Evolutionary conservation across 2,329 filamentous ascomycete genomes (phyloP), one percentile per base, ranked within the genome.

Genomic region (Aureobasidium subglaciale): DNA sequence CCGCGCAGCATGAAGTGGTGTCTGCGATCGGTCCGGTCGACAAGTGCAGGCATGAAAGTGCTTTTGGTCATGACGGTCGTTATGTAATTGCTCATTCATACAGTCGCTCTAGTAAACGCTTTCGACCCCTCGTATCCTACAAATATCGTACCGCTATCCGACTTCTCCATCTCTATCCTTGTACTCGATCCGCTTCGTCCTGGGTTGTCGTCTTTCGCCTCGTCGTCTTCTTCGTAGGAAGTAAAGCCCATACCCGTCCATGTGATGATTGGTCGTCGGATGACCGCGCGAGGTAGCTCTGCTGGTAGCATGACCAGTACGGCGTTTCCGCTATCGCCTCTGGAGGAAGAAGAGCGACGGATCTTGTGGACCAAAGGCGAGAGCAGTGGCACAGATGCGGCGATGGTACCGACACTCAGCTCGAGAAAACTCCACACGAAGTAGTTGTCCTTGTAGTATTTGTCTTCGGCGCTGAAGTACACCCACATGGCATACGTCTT

Each of bases 201-300:
- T 4, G 18, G 43, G 1, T 15, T 4, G 4, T 48, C 43, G 11
- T n/a, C 34, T 7, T 35, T 48, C 2, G 8, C 9, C 4, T 35
- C 43, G 2, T 35, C 43, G 4, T 34, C 46, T 1, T 38, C 46
- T 2, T 30, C 18, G 18, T 20, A n/a, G 3, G 42, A 32, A 1
- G 46, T 50, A 5, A 50, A 50, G 22, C 46, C 46, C 46, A 50
- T 50, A 16, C 46, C 46, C 8, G 46, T 50, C 46, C 46, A 50
- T 15, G 46, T 50, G 24, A 50, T 50, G 22, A 50, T 15, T 1
- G 46, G 46, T 11, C 34, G 32, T 8, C 46, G 32, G 3, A 50
- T 18, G 2, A 11, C 22, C 15, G 43, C 43, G 2, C 8, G 43
- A 6, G 43, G 18, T 11, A 20, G 15, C 10, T 13, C 15, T 6